Percentiles rank a stretch among this genome's conserved stretches.
phyloP scores from a whole-genome alignment of 164 flowering plant species.

The Protea cynaroides region DNA sequence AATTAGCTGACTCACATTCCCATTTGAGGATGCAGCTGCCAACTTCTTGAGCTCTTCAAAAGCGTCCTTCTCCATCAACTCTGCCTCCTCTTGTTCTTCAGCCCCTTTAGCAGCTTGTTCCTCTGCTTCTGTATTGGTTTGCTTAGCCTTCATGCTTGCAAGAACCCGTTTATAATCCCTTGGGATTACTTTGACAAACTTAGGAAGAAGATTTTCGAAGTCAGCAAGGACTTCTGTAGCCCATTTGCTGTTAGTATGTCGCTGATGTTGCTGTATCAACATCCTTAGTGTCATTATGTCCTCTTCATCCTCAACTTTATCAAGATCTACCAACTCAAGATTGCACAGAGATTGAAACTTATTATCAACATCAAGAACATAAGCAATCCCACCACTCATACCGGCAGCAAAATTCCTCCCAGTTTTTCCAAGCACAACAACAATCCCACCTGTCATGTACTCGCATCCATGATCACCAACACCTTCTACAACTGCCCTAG shows the following conservation, averaged over 20 bases:
- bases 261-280: conserved; percentile 98
- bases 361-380: conserved; percentile 82
- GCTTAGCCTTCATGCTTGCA: conserved; percentile 50
- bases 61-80: conserved; percentile 70
- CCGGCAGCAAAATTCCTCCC: conserved; percentile 99
- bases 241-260: conserved; percentile 77
- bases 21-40: conserved; percentile 52
- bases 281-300: conserved; percentile 74
- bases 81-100: conserved; percentile 54
- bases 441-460: conserved; percentile 99
- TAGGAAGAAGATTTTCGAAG: conserved; percentile 72
- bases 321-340: conserved; percentile 91
- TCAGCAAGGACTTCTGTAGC: conserved; percentile 78
- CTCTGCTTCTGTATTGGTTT: conserved; percentile 33
- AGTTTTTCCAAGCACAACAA: conserved; percentile 89
- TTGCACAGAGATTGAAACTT: conserved; percentile 73
- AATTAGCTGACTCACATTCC: conserved; percentile 36
- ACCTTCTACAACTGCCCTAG: conserved; percentile 94
- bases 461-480: conserved; percentile 99
- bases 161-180: conserved; percentile 88
- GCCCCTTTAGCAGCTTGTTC: conserved; percentile 28
- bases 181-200: conserved; percentile 91
- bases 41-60: conserved; percentile 94
- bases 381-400: conserved; percentile 99
- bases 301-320: conserved; percentile 88